These are phyloP conservation scores for Phytophthora citricola DNA, from an alignment of 352 stramenopile species.

Conservation along the genomic window DNA sequence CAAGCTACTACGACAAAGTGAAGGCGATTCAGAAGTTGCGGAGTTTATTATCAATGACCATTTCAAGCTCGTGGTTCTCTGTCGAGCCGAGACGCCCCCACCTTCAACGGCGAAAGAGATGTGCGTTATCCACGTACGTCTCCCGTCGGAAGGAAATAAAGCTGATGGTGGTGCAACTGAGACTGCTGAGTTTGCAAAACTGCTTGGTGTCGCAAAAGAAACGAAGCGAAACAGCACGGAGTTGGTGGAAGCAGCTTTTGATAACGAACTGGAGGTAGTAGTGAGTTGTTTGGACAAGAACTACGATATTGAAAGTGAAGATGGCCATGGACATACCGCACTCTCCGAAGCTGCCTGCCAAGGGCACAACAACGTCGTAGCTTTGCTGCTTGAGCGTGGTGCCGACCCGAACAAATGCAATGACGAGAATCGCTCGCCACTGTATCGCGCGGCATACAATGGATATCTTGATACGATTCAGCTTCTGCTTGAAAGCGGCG, in stretches of 20 bases:
- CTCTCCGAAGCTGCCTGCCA: constrained; percentile 90
- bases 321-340: constrained; percentile 87
- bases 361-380: constrained; percentile 73
- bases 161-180: background rate
- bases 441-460: constrained; percentile 91
- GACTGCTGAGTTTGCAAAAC: constrained; percentile 44
- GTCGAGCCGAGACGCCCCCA: constrained; percentile 44
- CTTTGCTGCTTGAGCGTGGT: constrained; percentile 73
- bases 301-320: constrained; percentile 87
- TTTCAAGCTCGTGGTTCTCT: constrained; percentile 89
- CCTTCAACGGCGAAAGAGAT: constrained; percentile 66
- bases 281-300: constrained; percentile 82
- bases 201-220: constrained; percentile 65
- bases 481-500: constrained; percentile 75
- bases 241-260: constrained; percentile 91
- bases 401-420: constrained; percentile 90
- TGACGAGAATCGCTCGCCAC: constrained; percentile 78
- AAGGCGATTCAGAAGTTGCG: constrained; percentile 57
- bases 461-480: constrained; percentile 74
- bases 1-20: constrained; percentile 47
- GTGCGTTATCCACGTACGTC: constrained; percentile 66
- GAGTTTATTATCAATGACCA: constrained; percentile 86
- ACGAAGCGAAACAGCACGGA: constrained; percentile 78
- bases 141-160: constrained; percentile 19
- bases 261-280: constrained; percentile 82